Conservation (phyloP, 495 filamentous ascomycete genomes). For the Trichoderma parareesei region DNA sequence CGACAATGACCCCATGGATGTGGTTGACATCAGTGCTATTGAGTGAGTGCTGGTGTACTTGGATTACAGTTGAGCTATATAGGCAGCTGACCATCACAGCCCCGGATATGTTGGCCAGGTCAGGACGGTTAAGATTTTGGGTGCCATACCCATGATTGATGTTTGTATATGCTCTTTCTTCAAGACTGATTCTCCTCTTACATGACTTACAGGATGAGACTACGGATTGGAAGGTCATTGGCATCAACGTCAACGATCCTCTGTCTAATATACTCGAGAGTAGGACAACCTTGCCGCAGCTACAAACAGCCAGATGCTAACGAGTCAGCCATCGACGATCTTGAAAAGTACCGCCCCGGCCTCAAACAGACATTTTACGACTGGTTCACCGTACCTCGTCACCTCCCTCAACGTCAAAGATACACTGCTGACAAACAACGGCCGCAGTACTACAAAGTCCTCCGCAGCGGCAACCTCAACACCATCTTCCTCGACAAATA, state of each 20-base stretch:
- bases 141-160: conserved; percentile 26
- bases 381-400: conserved; percentile 24
- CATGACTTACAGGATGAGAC: conserved; percentile 15
- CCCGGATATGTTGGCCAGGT: conserved; percentile 11
- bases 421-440: background rate
- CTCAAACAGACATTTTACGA: conserved; percentile 19
- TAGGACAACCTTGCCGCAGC: background rate
- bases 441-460: conserved; percentile 12
- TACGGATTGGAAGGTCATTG: conserved; percentile 31
- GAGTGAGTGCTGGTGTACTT: background rate
- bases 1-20: conserved; percentile 14
- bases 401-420: conserved; percentile 12
- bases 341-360: conserved; percentile 21
- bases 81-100: background rate
- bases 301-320: background rate
- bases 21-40: conserved; percentile 12
- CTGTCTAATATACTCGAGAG: conserved; percentile 19
- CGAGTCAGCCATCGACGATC: conserved; percentile 17
- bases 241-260: conserved; percentile 22
- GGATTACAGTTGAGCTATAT: background rate
- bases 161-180: background rate
- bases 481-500: background rate
- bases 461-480: conserved; percentile 2
- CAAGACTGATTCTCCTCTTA: background rate
- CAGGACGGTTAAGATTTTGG: conserved; percentile 22